These are phyloP conservation scores for Rhodotorula sp. DNA, from an alignment of 1,284 basidiomycete genomes.

Conservation along the genomic window DNA sequence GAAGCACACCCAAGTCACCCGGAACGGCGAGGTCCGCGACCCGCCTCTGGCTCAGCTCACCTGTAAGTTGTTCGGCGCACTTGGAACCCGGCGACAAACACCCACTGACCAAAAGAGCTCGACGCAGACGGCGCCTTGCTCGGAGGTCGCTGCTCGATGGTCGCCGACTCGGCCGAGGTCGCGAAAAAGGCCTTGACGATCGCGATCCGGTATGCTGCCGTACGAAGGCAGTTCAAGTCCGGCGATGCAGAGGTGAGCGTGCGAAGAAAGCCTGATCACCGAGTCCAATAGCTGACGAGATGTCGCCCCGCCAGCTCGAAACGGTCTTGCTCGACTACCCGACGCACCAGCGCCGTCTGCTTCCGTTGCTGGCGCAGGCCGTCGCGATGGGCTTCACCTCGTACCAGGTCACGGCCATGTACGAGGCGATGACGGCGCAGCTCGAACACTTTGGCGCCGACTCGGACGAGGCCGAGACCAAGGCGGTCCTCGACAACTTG, in stretches of 20 bases:
- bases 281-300: not conserved
- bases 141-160: conserved; percentile 58
- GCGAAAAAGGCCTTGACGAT: conserved; percentile 60
- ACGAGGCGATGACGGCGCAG: conserved; percentile 53
- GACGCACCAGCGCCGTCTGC: conserved; percentile 60
- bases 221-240: conserved; percentile 57
- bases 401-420: conserved; percentile 48
- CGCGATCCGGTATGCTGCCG: conserved; percentile 58
- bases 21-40: conserved; percentile 53
- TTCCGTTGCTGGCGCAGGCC: conserved; percentile 59
- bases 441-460: conserved; percentile 57
- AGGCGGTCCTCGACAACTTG: conserved; percentile 54
- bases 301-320: conserved; percentile 48
- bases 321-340: conserved; percentile 61
- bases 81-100: not conserved
- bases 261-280: not conserved
- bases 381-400: conserved; percentile 59
- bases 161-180: conserved; percentile 57
- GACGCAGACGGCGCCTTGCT: conserved; percentile 57
- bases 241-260: conserved; percentile 50
- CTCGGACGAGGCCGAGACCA: conserved; percentile 48
- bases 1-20: conserved; percentile 60
- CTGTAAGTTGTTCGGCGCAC: not conserved
- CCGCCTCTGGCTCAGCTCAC: conserved; percentile 60
- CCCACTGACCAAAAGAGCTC: not conserved